Conservation (phyloP, 371 early-diverging fungal genomes). For the Neoconidiobolus thromboides region DNA sequence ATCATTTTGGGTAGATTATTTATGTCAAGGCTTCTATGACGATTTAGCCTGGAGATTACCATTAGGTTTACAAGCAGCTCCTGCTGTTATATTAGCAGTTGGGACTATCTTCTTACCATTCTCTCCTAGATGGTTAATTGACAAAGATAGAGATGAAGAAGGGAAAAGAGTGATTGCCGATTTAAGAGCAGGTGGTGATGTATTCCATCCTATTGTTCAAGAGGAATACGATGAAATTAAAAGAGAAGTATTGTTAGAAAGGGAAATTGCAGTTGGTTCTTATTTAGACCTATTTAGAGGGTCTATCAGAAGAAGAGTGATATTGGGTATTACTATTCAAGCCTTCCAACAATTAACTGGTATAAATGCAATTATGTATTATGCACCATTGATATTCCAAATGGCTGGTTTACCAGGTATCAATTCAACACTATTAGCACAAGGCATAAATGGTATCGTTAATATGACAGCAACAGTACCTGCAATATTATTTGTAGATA, state of each 20-base stretch:
- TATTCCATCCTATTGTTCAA: conserved; percentile 26
- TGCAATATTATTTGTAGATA: conserved; percentile 50
- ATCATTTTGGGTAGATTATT: conserved; percentile 58
- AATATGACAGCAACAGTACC: conserved; percentile 50
- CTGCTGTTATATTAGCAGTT: conserved; percentile 39
- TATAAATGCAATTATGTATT: conserved; percentile 55
- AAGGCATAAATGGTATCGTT: conserved; percentile 49
- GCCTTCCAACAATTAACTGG: conserved; percentile 54
- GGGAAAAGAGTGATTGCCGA: conserved; percentile 42
- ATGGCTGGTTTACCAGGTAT: conserved; percentile 31
- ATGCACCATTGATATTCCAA: conserved; percentile 44
- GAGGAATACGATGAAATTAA: conserved; percentile 56
- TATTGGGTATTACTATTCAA: conserved; percentile 48
- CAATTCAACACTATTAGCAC: conserved; percentile 33
- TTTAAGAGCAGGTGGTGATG: conserved; percentile 35
- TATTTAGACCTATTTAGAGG: conserved; percentile 53
- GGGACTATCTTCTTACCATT: conserved; percentile 65
- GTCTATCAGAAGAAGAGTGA: conserved; percentile 23
- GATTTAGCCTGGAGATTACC: conserved; percentile 57
- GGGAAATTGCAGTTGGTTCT: conserved; percentile 34
- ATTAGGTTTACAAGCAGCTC: conserved; percentile 55
- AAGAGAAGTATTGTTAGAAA: conserved; percentile 39
- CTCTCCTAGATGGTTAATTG: conserved; percentile 77
- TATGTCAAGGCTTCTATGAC: conserved; percentile 23
- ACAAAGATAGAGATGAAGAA: conserved; percentile 21